Evolutionary conservation across 208 protist genomes (phyloP).

Genomic region (Trypanosoma rangeli): DNA sequence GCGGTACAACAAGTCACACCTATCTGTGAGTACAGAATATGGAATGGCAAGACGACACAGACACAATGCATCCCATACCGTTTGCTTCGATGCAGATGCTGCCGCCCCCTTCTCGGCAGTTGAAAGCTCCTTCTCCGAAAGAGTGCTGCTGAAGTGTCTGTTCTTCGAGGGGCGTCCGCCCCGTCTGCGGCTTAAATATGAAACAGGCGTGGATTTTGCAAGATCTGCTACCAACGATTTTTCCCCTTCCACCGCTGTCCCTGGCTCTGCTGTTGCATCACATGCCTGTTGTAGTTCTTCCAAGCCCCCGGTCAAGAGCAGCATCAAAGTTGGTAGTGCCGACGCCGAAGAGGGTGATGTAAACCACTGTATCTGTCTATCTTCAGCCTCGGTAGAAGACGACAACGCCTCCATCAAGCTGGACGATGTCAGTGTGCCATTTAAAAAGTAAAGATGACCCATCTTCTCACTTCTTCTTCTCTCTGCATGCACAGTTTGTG

Average conservation of each 20-base stretch:
- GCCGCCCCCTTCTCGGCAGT: not conserved
- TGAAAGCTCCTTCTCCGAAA: not conserved
- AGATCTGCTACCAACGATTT: not conserved
- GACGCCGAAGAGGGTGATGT: slow-evolving; percentile 10
- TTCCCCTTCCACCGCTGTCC: not conserved
- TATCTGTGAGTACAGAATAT: slow-evolving; percentile 23
- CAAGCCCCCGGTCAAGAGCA: slow-evolving; percentile 9
- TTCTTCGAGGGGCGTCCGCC: not conserved
- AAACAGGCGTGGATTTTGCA: not conserved
- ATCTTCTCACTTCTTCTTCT: not conserved
- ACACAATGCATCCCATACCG: slow-evolving; percentile 38
- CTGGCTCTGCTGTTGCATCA: not conserved
- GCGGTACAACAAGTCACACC: slow-evolving; percentile 51
- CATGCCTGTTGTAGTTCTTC: slow-evolving; percentile 7
- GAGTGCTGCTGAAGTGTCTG: not conserved
- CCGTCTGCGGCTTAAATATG: not conserved
- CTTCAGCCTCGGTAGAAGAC: too few species aligned
- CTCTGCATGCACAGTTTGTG: not conserved
- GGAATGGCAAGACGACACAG: slow-evolving; percentile 37
- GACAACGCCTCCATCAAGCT: slow-evolving; percentile 2
- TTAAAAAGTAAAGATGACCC: slow-evolving; percentile 12
- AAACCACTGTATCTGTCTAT: slow-evolving; percentile 16
- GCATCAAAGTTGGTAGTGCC: slow-evolving; percentile 12
- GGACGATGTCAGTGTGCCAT: not conserved
- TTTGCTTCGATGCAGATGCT: not conserved